Evolutionary conservation across 2,329 filamentous ascomycete species (phyloP), one percentile per base, ranked within the genome.

Genomic region (Cercospora janseana): DNA sequence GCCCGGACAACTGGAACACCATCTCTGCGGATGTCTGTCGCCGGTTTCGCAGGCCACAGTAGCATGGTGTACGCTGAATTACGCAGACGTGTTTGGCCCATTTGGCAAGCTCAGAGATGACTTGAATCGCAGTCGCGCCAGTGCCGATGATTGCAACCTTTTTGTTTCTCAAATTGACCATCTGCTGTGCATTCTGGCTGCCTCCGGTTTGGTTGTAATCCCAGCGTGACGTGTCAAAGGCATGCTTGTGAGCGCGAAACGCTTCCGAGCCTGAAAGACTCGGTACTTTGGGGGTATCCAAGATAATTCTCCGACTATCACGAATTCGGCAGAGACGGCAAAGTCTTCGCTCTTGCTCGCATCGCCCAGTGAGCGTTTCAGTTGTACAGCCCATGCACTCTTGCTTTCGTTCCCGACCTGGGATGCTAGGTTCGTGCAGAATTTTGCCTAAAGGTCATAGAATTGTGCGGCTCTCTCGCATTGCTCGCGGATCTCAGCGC

Each of bases 401-500:
- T n/a, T n/a, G n/a, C n/a, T n/a, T n/a, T n/a, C n/a, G n/a, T n/a
- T n/a, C n/a, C n/a, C n/a, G n/a, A n/a, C n/a, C n/a, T n/a, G n/a
- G n/a, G n/a, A n/a, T n/a, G n/a, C n/a, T n/a, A n/a, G n/a, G n/a
- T n/a, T n/a, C n/a, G n/a, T n/a, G n/a, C n/a, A n/a, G n/a, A n/a
- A n/a, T n/a, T n/a, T n/a, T n/a, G n/a, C n/a, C n/a, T n/a, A n/a
- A n/a, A n/a, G n/a, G n/a, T n/a, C n/a, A n/a, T n/a, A n/a, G n/a
- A n/a, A n/a, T n/a, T n/a, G n/a, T n/a, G n/a, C n/a, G n/a, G n/a
- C n/a, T n/a, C n/a, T n/a, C n/a, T n/a, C n/a, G n/a, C n/a, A n/a
- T n/a, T n/a, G n/a, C n/a, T n/a, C n/a, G n/a, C n/a, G n/a, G n/a
- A 81, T 49, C 53, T 79, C 76, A 1, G 60, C 52, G 0, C 72